A percentile compares a stretch with the other conserved stretches of the same genome.
Evolutionary conservation across 805 yeast species (phyloP).

Genomic region (Grigorovia humatica): DNA sequence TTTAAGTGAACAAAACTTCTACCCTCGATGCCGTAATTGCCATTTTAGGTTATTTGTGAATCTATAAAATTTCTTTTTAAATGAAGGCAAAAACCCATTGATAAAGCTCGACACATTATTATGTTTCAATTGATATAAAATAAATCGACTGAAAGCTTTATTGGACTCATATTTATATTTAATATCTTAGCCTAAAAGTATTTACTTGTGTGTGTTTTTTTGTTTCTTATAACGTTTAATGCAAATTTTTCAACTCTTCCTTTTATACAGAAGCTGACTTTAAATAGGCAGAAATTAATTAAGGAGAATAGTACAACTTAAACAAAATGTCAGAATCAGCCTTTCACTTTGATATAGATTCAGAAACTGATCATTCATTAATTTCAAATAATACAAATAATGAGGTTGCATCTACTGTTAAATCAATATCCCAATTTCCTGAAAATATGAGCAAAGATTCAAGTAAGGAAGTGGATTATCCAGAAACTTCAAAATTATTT

Average conservation of each 20-base stretch:
- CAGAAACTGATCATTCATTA: background rate
- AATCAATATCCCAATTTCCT: background rate
- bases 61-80: background rate
- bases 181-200: too few species aligned
- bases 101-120: too few species aligned
- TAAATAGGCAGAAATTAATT: too few species aligned
- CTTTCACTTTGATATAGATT: background rate
- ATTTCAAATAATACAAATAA: background rate
- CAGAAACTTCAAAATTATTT: background rate
- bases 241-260: too few species aligned
- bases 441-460: background rate
- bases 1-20: background rate
- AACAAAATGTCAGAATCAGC: background rate
- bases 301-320: too few species aligned
- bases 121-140: too few species aligned
- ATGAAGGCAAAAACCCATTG: too few species aligned
- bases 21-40: background rate
- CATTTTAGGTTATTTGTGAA: background rate
- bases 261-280: too few species aligned
- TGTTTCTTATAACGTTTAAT: too few species aligned
- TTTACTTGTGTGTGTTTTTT: too few species aligned
- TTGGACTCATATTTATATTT: too few species aligned
- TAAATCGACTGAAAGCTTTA: too few species aligned
- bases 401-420: background rate
- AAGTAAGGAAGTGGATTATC: background rate